phyloP scores from a whole-genome alignment of 1,139 yeast species.

The Hansenula lynferdii region DNA sequence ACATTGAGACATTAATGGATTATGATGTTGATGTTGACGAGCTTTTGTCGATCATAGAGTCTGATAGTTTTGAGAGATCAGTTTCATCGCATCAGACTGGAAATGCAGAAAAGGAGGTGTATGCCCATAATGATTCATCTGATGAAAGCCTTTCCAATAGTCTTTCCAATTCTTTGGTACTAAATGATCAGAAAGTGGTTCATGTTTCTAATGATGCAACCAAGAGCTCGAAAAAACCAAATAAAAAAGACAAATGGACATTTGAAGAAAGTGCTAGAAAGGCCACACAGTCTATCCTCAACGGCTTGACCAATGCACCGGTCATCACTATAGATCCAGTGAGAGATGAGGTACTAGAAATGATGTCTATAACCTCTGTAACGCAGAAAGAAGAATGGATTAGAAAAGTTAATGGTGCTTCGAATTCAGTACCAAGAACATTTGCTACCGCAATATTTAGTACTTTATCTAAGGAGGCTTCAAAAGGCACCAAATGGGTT shows the following conservation, averaged over 20 bases:
- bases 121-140: slow-evolving; percentile 21
- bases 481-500: slow-evolving; percentile 70
- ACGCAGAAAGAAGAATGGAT: slow-evolving; percentile 86
- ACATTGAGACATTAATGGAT: slow-evolving; percentile 55
- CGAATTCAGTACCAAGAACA: slow-evolving; percentile 65
- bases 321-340: slow-evolving; percentile 69
- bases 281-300: slow-evolving; percentile 52
- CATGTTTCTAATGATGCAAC: slow-evolving; percentile 68
- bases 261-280: slow-evolving; percentile 67
- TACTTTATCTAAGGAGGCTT: slow-evolving; percentile 65
- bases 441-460: slow-evolving; percentile 70
- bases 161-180: slow-evolving; percentile 15
- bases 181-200: slow-evolving; percentile 46
- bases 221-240: slow-evolving; percentile 60
- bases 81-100: slow-evolving; percentile 1
- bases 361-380: slow-evolving; percentile 72
- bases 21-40: slow-evolving; percentile 69
- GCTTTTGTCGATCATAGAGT: slow-evolving; percentile 42
- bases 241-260: slow-evolving; percentile 77
- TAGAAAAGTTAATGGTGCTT: slow-evolving; percentile 72
- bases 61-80: slow-evolving; percentile 33
- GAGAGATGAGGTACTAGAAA: slow-evolving; percentile 78
- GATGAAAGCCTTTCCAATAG: slow-evolving; percentile 18
- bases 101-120: slow-evolving; percentile 13
- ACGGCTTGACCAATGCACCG: slow-evolving; percentile 57